Evolutionary conservation across 2,329 filamentous ascomycete species (phyloP).

Genomic region (Gyromitra esculenta): DNA sequence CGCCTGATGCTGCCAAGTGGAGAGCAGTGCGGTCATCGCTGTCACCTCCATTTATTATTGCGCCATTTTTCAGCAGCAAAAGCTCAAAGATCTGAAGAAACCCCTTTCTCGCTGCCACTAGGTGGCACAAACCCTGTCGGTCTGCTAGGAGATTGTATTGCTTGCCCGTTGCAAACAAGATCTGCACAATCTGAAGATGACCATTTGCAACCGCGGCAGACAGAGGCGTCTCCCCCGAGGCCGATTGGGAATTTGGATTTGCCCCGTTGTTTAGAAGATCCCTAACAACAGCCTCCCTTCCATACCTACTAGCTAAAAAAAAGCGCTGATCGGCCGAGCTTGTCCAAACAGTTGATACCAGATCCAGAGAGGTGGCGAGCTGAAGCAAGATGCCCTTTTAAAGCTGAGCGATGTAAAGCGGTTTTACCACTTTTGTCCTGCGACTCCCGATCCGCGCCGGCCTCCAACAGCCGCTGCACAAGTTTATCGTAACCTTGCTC

Average conservation of each 20-base stretch:
- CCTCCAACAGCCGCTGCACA: slow-evolving; percentile 5
- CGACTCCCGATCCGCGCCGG: background rate
- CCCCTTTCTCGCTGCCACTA: slow-evolving; percentile 2
- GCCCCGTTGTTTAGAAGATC: slow-evolving; percentile 10
- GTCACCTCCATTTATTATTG: background rate
- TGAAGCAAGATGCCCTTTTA: slow-evolving; percentile 6
- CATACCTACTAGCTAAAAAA: slow-evolving; percentile 19
- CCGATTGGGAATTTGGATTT: background rate
- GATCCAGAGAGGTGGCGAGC: background rate
- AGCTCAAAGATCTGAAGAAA: background rate
- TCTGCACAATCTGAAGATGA: background rate
- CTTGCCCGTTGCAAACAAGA: slow-evolving; percentile 3
- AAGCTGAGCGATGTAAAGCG: slow-evolving; percentile 32
- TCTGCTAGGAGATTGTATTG: slow-evolving; percentile 1
- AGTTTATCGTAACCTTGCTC: slow-evolving; percentile 18
- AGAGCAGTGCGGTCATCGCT: background rate
- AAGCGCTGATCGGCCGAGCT: background rate
- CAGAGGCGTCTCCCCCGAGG: slow-evolving; percentile 4
- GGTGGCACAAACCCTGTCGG: background rate
- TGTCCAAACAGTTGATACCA: slow-evolving; percentile 2
- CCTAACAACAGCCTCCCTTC: slow-evolving; percentile 10
- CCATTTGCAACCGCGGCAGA: slow-evolving; percentile 2
- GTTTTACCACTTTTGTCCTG: slow-evolving; percentile 30
- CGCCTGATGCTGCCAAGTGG: slow-evolving; percentile 5
- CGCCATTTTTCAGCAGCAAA: background rate